Evolutionary conservation across 495 filamentous ascomycete genomes (phyloP).

Genomic region (Bryoglossum gracile): DNA sequence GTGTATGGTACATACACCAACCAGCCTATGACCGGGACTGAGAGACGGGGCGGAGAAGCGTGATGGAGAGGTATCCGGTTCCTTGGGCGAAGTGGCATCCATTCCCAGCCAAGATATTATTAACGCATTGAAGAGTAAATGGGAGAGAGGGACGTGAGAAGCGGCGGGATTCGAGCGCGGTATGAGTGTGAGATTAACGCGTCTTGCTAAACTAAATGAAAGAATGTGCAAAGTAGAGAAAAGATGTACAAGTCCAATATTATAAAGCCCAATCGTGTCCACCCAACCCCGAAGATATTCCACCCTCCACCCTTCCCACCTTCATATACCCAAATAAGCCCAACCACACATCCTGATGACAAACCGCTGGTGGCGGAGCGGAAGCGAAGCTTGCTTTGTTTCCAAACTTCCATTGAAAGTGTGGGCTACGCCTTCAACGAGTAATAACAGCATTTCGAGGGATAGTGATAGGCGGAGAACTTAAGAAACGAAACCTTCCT

Average conservation of each 20-base stretch:
- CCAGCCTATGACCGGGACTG: conserved; percentile 34
- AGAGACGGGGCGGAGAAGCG: conserved; percentile 26
- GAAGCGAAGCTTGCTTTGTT: too few species aligned
- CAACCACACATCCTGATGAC: too few species aligned
- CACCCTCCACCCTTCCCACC: too few species aligned
- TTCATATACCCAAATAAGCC: too few species aligned
- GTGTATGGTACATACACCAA: conserved; percentile 36
- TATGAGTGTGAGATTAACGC: conserved; percentile 26
- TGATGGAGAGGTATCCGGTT: conserved; percentile 10
- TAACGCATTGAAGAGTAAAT: conserved; percentile 27
- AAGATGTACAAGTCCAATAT: neutral
- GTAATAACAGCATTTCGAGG: too few species aligned
- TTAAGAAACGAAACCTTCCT: too few species aligned
- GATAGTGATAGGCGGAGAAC: too few species aligned
- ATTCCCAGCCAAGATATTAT: conserved; percentile 23
- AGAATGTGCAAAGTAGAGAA: neutral
- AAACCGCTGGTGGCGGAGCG: too few species aligned
- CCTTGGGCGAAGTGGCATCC: conserved; percentile 11
- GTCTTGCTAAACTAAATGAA: neutral
- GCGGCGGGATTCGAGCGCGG: conserved; percentile 28
- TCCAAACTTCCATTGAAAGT: too few species aligned
- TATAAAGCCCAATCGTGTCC: neutral
- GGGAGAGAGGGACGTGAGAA: conserved; percentile 21
- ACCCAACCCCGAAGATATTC: neutral
- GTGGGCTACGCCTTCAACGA: too few species aligned